phyloP scores from a whole-genome alignment of 2,329 filamentous ascomycete genomes.

The Talaromyces sp. region DNA sequence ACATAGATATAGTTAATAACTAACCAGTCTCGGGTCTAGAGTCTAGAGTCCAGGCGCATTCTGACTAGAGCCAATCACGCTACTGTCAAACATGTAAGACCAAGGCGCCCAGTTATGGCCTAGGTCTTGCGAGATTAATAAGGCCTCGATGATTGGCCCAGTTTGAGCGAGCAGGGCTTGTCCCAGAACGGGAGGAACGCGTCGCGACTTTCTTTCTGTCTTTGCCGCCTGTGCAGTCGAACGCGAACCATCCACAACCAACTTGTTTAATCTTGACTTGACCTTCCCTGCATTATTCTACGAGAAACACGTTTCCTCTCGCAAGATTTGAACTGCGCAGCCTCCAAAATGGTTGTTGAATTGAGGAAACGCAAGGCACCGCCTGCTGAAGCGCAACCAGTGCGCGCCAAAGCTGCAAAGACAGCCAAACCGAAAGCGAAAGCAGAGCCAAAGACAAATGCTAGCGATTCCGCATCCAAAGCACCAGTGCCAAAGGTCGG shows the following conservation, averaged over 20 bases:
- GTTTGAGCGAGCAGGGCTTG: background rate
- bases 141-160: background rate
- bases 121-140: background rate
- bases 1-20: too few relatives aligned
- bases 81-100: too few relatives aligned
- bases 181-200: background rate
- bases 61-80: too few relatives aligned
- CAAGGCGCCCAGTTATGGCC: background rate
- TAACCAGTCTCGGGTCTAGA: background rate
- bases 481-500: constrained; percentile 37
- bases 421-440: constrained; percentile 15
- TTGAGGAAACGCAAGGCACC: constrained; percentile 60
- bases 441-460: background rate
- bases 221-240: background rate
- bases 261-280: background rate
- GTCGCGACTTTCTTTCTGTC: background rate
- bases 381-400: constrained; percentile 35
- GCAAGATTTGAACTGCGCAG: background rate
- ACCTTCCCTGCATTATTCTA: background rate
- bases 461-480: constrained; percentile 22
- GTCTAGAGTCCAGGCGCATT: background rate
- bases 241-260: background rate
- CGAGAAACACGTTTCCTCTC: too few relatives aligned
- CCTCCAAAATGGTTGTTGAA: constrained; percentile 49
- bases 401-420: constrained; percentile 21